phyloP scores from a whole-genome alignment of 345 rosid genomes.

The Abelmoschus esculentus region DNA sequence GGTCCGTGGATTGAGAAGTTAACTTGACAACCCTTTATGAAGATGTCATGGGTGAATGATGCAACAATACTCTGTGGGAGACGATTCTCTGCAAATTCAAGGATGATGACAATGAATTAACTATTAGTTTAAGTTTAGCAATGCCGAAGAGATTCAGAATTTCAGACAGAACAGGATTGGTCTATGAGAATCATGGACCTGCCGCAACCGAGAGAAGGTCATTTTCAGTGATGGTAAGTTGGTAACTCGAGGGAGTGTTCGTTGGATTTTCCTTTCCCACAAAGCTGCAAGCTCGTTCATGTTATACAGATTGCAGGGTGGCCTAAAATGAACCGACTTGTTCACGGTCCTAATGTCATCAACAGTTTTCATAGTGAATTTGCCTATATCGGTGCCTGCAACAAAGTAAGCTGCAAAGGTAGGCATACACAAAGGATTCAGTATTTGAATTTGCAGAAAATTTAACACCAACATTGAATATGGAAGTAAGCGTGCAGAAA shows the following conservation, averaged over 20 bases:
- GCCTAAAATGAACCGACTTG: conserved; percentile 54
- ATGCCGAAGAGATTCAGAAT: neutral
- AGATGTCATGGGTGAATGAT: conserved; percentile 66
- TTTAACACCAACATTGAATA: too few species aligned
- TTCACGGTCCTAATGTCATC: conserved; percentile 53
- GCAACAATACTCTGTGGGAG: conserved; percentile 61
- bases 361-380: conserved; percentile 49
- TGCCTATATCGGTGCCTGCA: conserved; percentile 60
- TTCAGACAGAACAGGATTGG: neutral
- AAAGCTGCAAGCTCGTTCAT: conserved; percentile 62
- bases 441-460: too few species aligned
- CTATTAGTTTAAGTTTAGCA: neutral
- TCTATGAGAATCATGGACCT: conserved; percentile 23
- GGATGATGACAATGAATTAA: neutral
- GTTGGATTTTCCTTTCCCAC: conserved; percentile 60
- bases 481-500: too few species aligned
- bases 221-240: conserved; percentile 40
- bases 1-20: conserved; percentile 38
- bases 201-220: conserved; percentile 49
- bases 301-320: conserved; percentile 40
- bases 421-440: too few species aligned
- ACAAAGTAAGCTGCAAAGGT: conserved; percentile 54
- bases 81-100: conserved; percentile 36
- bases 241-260: conserved; percentile 43
- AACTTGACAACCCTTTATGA: conserved; percentile 58